Conservation (phyloP, 345 rosid genomes). For the Pugionium cornutum region DNA sequence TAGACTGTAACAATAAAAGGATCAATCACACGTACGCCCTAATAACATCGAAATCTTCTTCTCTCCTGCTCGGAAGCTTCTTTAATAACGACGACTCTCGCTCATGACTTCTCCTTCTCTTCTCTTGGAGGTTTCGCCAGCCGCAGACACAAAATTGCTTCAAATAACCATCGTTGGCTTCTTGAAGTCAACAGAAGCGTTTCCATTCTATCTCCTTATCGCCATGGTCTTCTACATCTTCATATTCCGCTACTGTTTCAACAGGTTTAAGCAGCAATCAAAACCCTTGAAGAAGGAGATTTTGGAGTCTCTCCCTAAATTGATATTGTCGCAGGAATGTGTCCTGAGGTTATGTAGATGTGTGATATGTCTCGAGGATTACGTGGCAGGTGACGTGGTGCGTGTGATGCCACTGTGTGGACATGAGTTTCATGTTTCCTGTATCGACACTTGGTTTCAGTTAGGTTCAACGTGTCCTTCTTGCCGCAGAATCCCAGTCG, state of each 20-base stretch:
- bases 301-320: conserved; percentile 5
- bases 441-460: conserved; percentile 55
- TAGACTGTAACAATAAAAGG: too few relatives aligned
- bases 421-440: conserved; percentile 53
- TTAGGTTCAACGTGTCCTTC: conserved; percentile 51
- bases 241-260: neutral
- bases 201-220: too few relatives aligned
- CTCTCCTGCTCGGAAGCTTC: too few relatives aligned
- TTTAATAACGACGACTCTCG: too few relatives aligned
- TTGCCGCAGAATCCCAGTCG: conserved; percentile 32
- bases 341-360: neutral
- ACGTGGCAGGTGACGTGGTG: conserved; percentile 47
- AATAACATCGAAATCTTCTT: too few relatives aligned
- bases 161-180: too few relatives aligned
- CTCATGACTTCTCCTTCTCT: too few relatives aligned
- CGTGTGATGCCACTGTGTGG: conserved; percentile 54
- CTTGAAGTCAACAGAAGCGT: too few relatives aligned
- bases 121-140: too few relatives aligned
- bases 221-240: neutral
- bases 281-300: conserved; percentile 20
- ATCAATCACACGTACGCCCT: too few relatives aligned
- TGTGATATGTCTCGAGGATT: conserved; percentile 55
- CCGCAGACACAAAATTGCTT: too few relatives aligned
- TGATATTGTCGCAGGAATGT: neutral
- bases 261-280: neutral